Conservation (phyloP, 1,284 basidiomycete species). For the Fereydounia khargensis region DNA sequence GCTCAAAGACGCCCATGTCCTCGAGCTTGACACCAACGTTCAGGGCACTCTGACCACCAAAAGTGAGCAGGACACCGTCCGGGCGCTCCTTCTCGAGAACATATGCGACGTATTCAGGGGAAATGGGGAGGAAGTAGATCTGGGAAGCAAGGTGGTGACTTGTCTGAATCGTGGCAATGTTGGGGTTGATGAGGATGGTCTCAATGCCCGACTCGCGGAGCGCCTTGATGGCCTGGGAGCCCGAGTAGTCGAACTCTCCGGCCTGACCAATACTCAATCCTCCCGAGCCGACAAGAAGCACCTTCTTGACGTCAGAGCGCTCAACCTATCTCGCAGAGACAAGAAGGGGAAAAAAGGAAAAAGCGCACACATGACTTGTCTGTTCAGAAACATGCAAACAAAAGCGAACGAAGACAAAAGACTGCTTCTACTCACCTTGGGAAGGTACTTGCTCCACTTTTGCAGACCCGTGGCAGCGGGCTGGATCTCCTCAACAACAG, state of each 20-base stretch:
- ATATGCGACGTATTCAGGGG: conserved; percentile 95
- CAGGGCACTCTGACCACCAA: conserved; percentile 95
- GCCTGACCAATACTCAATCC: conserved; percentile 97
- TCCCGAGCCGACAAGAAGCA: conserved; percentile 92
- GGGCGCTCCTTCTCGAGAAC: conserved; percentile 97
- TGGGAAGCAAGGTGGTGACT: conserved; percentile 93
- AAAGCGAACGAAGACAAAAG: no score
- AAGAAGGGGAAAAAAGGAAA: no score
- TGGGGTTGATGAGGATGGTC: conserved; percentile 70
- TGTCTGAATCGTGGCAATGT: conserved; percentile 56
- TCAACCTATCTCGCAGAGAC: conserved; percentile 5
- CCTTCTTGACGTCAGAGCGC: conserved; percentile 80
- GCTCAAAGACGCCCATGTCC: conserved; percentile 93
- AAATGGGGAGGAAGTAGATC: conserved; percentile 97
- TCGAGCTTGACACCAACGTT: conserved; percentile 98
- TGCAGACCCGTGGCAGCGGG: conserved; percentile 43
- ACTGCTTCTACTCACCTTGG: no score
- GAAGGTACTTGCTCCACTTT: conserved; percentile 50
- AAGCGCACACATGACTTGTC: no score
- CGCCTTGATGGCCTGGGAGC: conserved; percentile 97
- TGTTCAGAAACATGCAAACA: no score
- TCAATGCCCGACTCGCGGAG: conserved; percentile 92
- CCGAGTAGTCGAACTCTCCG: conserved; percentile 99
- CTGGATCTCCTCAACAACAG: conserved; percentile 32
- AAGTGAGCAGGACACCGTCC: conserved; percentile 94